These are phyloP conservation scores for Moricandia moricandioides DNA, from an alignment of 345 rosid genomes.

Conservation along the genomic window DNA sequence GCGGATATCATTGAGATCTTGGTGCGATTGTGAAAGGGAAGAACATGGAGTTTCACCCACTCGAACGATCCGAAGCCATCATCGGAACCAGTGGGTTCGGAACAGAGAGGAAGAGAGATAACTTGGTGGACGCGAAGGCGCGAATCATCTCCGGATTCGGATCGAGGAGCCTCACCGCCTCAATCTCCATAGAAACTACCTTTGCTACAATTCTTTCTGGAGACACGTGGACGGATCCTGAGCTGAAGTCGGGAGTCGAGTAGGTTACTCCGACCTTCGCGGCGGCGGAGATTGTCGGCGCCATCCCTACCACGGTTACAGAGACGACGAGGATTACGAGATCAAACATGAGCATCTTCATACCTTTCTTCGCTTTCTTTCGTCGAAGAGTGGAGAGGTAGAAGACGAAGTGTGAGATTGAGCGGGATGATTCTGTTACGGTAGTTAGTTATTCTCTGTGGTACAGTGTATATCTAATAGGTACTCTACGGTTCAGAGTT, in stretches of 20 bases:
- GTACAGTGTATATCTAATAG: neutral
- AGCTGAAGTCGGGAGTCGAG: conserved; percentile 29
- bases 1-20: conserved; percentile 69
- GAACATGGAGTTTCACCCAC: conserved; percentile 70
- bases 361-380: neutral
- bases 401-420: neutral
- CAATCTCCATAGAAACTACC: conserved; percentile 47
- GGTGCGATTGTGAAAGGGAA: conserved; percentile 67
- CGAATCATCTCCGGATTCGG: conserved; percentile 58
- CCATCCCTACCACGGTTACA: neutral
- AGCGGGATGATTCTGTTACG: neutral
- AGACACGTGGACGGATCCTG: conserved; percentile 25
- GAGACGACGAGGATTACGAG: neutral
- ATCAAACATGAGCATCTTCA: neutral
- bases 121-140: conserved; percentile 71
- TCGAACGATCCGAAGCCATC: conserved; percentile 60
- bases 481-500: neutral
- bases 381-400: neutral
- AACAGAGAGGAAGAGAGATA: conserved; percentile 67
- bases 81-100: conserved; percentile 62
- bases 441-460: neutral
- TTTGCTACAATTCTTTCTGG: conserved; percentile 45
- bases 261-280: conserved; percentile 45
- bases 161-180: conserved; percentile 54
- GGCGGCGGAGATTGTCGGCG: conserved; percentile 20